Conservation (phyloP, 345 rosid species). For the Syzygium grande region DNA sequence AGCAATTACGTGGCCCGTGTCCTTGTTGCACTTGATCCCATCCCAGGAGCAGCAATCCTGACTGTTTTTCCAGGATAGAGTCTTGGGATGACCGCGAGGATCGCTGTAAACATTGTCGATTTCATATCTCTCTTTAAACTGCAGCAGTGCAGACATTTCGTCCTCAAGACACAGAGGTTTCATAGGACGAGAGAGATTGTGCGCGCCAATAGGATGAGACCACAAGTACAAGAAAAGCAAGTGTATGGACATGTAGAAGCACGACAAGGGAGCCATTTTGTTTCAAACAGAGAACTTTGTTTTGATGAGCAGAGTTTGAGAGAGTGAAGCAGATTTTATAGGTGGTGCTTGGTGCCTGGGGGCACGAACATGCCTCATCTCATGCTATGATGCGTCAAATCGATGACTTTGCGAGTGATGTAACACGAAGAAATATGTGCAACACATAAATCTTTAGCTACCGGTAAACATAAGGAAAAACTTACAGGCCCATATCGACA, state of each 20-base stretch:
- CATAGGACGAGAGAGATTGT: not conserved
- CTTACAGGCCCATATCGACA: not conserved
- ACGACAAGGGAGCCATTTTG: not conserved
- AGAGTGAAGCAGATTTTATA: not conserved
- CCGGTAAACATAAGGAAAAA: not conserved
- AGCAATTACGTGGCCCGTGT: not conserved
- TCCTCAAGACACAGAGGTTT: not conserved
- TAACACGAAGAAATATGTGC: not conserved
- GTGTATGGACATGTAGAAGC: not conserved
- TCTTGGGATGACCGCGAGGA: not conserved
- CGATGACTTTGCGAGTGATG: not conserved
- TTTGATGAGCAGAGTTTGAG: not conserved
- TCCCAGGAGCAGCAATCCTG: not conserved
- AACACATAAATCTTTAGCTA: too few relatives aligned
- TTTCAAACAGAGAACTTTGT: not conserved
- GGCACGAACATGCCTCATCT: not conserved
- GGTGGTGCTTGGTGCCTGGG: not conserved
- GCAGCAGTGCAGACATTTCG: not conserved
- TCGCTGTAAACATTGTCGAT: not conserved
- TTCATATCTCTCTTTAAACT: not conserved
- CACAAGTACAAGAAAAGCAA: not conserved
- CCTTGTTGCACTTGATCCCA: not conserved
- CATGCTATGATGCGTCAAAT: not conserved
- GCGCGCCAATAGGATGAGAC: accelerated
- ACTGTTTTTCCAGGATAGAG: not conserved